Base-by-base conservation (phyloP, 2,329 filamentous ascomycete genomes). In the Exophiala mesophila region DNA sequence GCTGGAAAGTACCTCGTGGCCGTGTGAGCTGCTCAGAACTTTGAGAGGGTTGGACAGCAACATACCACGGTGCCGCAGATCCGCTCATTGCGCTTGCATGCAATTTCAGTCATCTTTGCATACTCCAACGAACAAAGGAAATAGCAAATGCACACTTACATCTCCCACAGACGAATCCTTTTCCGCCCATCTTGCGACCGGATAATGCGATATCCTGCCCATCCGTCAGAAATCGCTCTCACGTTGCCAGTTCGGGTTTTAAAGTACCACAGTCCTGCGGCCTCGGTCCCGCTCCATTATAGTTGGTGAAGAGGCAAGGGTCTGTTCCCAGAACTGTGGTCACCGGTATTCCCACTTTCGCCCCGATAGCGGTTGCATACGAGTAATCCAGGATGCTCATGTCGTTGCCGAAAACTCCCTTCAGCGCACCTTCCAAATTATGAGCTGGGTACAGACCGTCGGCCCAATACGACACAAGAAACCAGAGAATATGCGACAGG, bases 281-380 rank as follows among this genome's bases (percentile, higher is more conserved):
- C 39, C 39, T 3, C 18, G n/a, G 8, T 26, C 39, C 39, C 8
- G 15, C 23, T 10, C 54, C 44, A 36, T 56, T 56, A 36, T 56
- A 57, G 36, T 57, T 57, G 8, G 51, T 52, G 28, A 56, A 55
- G 45, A 56, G 47, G 23, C 21, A 42, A 12, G 33, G 33, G 7
- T 28, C 13, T 10, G 16, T 38, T 32, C 38, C 38, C 5, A 35
- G 39, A 39, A 55, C 53, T 17, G 48, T 56, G 34, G 51, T 47
- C 17, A 40, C 52, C 12, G 40, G 21, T 13, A 58, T 24, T 19
- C 46, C 46, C 16, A 57, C 44, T 38, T 53, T 53, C 9, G 44
- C 46, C 20, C 52, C 45, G 16, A 46, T 54, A 12, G 40, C 42
- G 23, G 38, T 52, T 39, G 39, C 45, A 31, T 43, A 44, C 24